Conservation (phyloP, 208 protist species). For the Wallacemonas sp. region DNA sequence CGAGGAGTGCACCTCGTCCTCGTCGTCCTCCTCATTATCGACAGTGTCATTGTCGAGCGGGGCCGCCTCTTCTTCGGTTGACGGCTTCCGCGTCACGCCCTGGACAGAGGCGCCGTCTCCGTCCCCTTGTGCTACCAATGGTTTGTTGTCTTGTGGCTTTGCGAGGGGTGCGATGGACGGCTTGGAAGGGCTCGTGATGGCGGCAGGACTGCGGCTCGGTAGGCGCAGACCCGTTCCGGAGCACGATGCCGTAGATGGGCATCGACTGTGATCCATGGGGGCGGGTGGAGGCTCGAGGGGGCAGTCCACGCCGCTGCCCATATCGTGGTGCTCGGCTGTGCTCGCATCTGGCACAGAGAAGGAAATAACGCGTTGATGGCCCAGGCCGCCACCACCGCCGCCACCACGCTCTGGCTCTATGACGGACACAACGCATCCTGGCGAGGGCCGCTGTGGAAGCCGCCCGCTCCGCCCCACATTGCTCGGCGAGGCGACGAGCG, state of each 20-base stretch:
- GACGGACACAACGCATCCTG: constrained; percentile 9
- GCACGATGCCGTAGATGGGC: not conserved
- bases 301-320: not conserved
- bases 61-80: not conserved
- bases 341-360: not conserved
- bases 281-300: not conserved
- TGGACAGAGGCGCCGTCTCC: no score
- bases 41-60: not conserved
- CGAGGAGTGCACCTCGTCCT: not conserved
- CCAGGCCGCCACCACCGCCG: not conserved
- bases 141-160: no score
- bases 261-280: not conserved
- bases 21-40: not conserved
- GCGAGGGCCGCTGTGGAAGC: constrained; percentile 6
- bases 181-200: not conserved
- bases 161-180: no score
- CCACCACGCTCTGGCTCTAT: constrained; percentile 5
- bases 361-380: constrained; percentile 8
- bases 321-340: not conserved
- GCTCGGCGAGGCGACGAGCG: not conserved
- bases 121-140: no score
- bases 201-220: constrained; percentile 1
- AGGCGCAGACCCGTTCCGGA: not conserved
- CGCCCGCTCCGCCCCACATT: not conserved
- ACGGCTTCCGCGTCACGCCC: not conserved